Percentiles rank a stretch among this genome's conserved stretches.
phyloP scores from a whole-genome alignment of 2,329 filamentous ascomycete genomes.

The Diaporthe destruens region DNA sequence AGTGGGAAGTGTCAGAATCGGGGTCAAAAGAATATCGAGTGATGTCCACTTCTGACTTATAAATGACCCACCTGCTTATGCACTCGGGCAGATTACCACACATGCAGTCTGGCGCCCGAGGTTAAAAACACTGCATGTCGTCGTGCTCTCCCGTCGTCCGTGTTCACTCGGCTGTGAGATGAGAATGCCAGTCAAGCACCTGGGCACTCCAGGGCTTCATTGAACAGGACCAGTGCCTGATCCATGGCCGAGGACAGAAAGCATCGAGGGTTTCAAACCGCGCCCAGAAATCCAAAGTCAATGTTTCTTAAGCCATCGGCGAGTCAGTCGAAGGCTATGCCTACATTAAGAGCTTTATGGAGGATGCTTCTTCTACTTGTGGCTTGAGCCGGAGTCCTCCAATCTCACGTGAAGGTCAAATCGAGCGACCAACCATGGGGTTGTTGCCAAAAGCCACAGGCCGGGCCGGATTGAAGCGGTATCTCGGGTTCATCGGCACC shows the following conservation, averaged over 20 bases:
- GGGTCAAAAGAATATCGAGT: constrained; percentile 8
- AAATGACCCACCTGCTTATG: neutral
- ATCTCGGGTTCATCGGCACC: neutral
- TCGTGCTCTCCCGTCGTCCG: neutral
- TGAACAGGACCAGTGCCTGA: neutral
- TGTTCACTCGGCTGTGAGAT: neutral
- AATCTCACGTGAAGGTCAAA: neutral
- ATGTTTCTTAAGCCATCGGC: neutral
- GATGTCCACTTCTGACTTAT: constrained; percentile 22
- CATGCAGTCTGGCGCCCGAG: too few species aligned
- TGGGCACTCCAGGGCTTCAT: neutral
- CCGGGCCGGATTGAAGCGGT: neutral
- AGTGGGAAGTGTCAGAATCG: constrained; percentile 15
- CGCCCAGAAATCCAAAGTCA: neutral
- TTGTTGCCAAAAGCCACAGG: neutral
- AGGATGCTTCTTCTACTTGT: neutral
- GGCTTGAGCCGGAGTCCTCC: neutral
- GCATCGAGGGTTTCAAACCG: neutral
- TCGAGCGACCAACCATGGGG: neutral
- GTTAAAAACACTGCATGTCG: neutral
- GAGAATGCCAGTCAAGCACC: neutral
- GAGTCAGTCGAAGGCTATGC: neutral
- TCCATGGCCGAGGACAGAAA: neutral
- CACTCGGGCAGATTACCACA: neutral
- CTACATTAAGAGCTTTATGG: neutral